These are phyloP conservation scores for Coleophoma crateriformis DNA, from an alignment of 2,329 filamentous ascomycete species.

Conservation along the genomic window DNA sequence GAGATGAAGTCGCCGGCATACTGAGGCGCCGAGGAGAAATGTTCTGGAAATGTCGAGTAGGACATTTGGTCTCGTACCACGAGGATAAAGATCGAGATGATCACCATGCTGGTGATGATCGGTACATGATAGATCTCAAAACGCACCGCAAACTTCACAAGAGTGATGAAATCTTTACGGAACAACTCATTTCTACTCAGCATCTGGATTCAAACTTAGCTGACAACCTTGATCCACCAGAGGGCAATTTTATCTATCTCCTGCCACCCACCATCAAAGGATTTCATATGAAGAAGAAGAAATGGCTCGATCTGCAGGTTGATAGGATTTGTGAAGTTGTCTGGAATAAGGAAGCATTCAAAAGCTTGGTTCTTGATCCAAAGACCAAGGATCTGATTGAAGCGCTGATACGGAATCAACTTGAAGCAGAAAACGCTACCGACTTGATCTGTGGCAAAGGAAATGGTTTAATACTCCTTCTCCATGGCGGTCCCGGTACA, in stretches of 20 bases:
- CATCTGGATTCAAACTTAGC: neutral
- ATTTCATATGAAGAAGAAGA: conserved; percentile 6
- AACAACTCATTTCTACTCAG: neutral
- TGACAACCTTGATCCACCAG: neutral
- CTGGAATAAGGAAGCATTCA: conserved; percentile 37
- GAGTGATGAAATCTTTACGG: no score
- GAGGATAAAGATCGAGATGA: no score
- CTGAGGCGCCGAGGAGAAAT: no score
- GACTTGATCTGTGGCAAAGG: conserved; percentile 24
- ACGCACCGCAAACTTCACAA: no score
- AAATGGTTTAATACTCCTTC: conserved; percentile 37
- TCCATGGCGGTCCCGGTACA: conserved; percentile 21
- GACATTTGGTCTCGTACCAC: no score
- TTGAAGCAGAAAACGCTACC: conserved; percentile 7
- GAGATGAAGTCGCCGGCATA: no score
- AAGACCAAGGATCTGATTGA: conserved; percentile 40
- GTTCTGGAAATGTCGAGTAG: no score
- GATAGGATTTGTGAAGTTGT: neutral
- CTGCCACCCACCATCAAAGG: neutral
- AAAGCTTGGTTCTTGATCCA: conserved; percentile 38
- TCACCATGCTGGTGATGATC: no score
- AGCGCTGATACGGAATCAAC: conserved; percentile 39
- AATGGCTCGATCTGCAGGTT: conserved; percentile 5
- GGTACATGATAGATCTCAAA: no score
- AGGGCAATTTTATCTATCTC: neutral